Percentiles rank a stretch among this genome's conserved stretches.
Conservation (phyloP, 225 moss, liverwort and hornwort species). For the Sphagnum contortum region DNA sequence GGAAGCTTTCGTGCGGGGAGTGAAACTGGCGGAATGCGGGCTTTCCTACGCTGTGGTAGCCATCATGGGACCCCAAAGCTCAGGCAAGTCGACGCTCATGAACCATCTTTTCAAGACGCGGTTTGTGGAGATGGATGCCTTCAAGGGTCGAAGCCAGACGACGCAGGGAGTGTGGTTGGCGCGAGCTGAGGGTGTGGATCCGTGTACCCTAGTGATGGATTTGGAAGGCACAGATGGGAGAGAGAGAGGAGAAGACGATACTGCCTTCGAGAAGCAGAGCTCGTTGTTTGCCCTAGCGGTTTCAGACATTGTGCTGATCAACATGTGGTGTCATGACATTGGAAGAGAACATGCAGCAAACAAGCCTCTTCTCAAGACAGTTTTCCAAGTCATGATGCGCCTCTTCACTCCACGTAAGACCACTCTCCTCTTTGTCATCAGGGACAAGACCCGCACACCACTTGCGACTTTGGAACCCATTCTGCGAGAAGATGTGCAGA, state of each 20-base stretch:
- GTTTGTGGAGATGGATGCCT: constrained; percentile 61
- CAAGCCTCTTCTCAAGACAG: constrained; percentile 83
- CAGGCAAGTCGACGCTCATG: constrained; percentile 55
- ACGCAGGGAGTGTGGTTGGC: constrained; percentile 98
- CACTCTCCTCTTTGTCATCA: constrained; percentile 85
- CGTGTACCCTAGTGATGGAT: constrained; percentile 89
- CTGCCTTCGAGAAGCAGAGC: constrained; percentile 96
- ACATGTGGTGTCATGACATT: constrained; percentile 99
- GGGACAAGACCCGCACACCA: constrained; percentile 94
- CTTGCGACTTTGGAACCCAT: constrained; percentile 76
- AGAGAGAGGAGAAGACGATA: constrained; percentile 96
- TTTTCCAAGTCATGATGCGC: constrained; percentile 98
- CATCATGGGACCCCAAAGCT: constrained; percentile 99
- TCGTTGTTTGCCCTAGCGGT: constrained; percentile 90
- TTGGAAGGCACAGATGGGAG: constrained; percentile 95
- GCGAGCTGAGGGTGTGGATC: constrained; percentile 46
- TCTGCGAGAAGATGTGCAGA: constrained; percentile 73
- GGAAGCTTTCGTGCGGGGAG: constrained; percentile 48
- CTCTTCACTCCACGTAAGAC: constrained; percentile 87
- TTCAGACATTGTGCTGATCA: constrained; percentile 86
- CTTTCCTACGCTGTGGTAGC: constrained; percentile 95
- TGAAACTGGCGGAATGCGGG: constrained; percentile 64
- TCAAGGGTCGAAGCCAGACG: constrained; percentile 68
- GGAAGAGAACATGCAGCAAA: constrained; percentile 98
- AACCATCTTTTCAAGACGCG: constrained; percentile 43